phyloP scores from a whole-genome alignment of 805 yeast species.

The Pichia thaimueangensis region DNA sequence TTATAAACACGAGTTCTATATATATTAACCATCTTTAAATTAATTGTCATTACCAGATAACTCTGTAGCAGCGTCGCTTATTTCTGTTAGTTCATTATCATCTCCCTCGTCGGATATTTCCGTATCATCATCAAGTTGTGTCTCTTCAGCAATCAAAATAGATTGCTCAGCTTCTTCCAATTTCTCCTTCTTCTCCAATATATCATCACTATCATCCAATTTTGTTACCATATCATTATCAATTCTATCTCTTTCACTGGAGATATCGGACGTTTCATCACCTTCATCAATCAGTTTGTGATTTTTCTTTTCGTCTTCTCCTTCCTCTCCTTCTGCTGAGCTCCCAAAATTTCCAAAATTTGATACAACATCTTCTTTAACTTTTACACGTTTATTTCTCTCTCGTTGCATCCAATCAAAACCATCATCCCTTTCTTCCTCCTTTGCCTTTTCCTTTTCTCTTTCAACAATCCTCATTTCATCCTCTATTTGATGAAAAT shows the following conservation, averaged over 20 bases:
- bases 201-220: neutral
- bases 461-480: neutral
- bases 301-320: neutral
- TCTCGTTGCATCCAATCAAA: constrained; percentile 4
- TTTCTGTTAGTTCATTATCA: neutral
- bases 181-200: too few relatives aligned
- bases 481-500: neutral
- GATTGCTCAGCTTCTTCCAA: neutral
- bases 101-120: neutral
- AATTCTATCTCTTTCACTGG: too few relatives aligned
- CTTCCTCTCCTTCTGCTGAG: neutral
- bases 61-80: neutral
- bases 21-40: too few relatives aligned
- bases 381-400: constrained; percentile 6
- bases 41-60: too few relatives aligned
- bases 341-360: too few relatives aligned
- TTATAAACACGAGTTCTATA: too few relatives aligned
- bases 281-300: neutral
- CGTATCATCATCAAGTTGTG: constrained; percentile 5
- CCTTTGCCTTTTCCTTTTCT: neutral
- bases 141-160: constrained; percentile 5
- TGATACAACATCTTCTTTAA: neutral
- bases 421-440: neutral
- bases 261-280: neutral
- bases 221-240: neutral